Evolutionary conservation across 2,329 filamentous ascomycete genomes (phyloP).

Genomic region (Berkeleyomyces rouxiae): DNA sequence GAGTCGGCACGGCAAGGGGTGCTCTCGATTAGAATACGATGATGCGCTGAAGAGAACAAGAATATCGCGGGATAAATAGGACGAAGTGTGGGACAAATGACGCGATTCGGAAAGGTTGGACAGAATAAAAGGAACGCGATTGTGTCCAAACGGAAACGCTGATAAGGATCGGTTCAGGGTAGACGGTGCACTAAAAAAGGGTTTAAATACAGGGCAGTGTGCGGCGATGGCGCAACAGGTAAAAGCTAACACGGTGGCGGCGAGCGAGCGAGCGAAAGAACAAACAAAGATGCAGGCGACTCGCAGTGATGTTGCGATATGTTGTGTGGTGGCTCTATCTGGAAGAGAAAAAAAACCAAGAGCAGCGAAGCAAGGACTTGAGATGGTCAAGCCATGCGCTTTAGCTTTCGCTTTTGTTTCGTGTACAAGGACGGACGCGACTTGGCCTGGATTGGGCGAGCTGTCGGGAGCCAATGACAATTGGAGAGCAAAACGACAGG

Average conservation of each 20-base stretch:
- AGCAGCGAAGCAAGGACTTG: neutral
- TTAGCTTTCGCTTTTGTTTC: constrained; percentile 4
- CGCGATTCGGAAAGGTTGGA: neutral
- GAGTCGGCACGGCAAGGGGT: neutral
- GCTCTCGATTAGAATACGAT: neutral
- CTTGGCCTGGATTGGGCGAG: neutral
- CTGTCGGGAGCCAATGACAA: neutral
- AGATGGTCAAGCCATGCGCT: neutral
- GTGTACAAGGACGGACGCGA: constrained; percentile 1
- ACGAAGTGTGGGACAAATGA: neutral
- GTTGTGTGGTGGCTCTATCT: neutral
- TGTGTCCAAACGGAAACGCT: neutral
- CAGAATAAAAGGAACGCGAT: constrained; percentile 4
- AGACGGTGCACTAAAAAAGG: neutral
- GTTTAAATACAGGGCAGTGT: neutral
- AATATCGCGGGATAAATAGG: neutral
- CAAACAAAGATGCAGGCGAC: neutral
- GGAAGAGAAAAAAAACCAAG: neutral
- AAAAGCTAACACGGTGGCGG: neutral
- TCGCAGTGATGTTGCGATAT: neutral
- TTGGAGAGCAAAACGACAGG: neutral
- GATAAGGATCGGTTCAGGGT: neutral
- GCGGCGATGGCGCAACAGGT: neutral
- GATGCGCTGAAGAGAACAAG: constrained; percentile 6
- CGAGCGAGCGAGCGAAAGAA: neutral